These are phyloP conservation scores for Leptodermis oblonga DNA, from an alignment of 257 asterid genomes.

Conservation along the genomic window DNA sequence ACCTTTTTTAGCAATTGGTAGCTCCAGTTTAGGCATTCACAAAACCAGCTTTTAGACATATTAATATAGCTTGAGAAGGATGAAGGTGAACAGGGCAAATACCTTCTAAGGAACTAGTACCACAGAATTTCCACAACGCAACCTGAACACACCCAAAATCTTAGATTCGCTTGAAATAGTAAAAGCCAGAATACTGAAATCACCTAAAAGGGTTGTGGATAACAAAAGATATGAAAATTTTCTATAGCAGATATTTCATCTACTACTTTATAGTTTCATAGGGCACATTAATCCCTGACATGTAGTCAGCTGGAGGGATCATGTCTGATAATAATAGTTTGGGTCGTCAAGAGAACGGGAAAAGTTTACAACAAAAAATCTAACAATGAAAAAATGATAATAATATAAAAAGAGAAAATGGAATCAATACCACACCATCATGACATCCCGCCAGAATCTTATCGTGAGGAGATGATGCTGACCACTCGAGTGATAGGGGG, in stretches of 20 bases:
- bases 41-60: conserved; percentile 11
- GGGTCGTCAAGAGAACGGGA: background rate
- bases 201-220: background rate
- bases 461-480: conserved; percentile 66
- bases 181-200: background rate
- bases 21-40: conserved; percentile 1
- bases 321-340: background rate
- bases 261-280: background rate
- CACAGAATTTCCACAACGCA: conserved; percentile 82
- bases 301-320: background rate
- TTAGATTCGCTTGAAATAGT: background rate
- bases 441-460: conserved; percentile 91
- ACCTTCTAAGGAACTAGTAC: conserved; percentile 63
- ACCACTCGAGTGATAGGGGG: conserved; percentile 84
- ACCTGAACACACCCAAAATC: conserved; percentile 41
- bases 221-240: background rate
- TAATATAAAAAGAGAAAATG: conserved; percentile 13
- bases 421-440: conserved; percentile 80
- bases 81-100: conserved; percentile 22
- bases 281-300: background rate
- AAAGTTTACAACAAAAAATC: background rate
- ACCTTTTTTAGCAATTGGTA: background rate
- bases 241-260: background rate
- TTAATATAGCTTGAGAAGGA: conserved; percentile 14
- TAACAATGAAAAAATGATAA: conserved; percentile 8